phyloP scores from a whole-genome alignment of 140 eudicot species.

The Ambrosia hybrid region DNA sequence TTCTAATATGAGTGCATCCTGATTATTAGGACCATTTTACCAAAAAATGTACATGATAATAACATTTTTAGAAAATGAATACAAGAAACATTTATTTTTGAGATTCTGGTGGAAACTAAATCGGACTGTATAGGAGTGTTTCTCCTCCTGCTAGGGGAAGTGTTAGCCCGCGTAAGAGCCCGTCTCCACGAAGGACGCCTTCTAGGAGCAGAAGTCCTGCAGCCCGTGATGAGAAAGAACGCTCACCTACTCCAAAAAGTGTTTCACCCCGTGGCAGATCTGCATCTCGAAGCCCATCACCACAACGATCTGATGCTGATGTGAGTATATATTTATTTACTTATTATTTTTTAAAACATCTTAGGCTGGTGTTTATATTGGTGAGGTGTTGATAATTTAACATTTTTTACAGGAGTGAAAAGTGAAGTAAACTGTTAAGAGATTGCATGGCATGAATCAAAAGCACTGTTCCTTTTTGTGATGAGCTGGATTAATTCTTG shows the following conservation, averaged over 20 bases:
- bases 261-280: conserved; percentile 72
- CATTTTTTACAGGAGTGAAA: conserved; percentile 52
- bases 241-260: conserved; percentile 69
- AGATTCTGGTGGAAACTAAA: conserved; percentile 1
- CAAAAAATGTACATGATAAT: background rate
- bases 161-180: conserved; percentile 73
- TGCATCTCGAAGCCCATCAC: conserved; percentile 85
- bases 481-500: conserved; percentile 40
- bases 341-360: background rate
- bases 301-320: conserved; percentile 77
- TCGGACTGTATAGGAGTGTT: conserved; percentile 41
- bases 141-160: conserved; percentile 64
- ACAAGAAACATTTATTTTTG: background rate
- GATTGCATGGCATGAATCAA: conserved; percentile 10
- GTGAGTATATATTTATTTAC: conserved; percentile 40
- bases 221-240: conserved; percentile 44
- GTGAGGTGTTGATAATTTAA: background rate
- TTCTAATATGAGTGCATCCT: too few species aligned
- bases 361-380: background rate
- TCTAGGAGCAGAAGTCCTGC: conserved; percentile 69
- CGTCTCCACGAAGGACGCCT: conserved; percentile 64
- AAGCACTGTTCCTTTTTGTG: conserved; percentile 33
- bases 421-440: conserved; percentile 7
- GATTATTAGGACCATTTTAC: too few species aligned
- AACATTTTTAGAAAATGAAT: too few species aligned